Base-by-base conservation (phyloP, 805 yeast genomes). In the Pichia gijzeniarum region DNA sequence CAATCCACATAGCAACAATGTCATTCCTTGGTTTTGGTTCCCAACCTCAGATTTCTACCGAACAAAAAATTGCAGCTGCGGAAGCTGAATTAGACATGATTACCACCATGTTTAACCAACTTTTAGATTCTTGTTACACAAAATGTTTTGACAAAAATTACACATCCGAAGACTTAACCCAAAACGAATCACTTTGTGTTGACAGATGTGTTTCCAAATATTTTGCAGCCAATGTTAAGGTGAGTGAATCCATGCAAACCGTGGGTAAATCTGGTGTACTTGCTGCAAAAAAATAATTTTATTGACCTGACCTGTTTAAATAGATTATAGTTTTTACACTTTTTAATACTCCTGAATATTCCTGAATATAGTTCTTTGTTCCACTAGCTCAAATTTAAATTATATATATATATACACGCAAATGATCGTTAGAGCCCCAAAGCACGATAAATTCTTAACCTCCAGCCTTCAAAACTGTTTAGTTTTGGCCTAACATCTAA, bases 61-160 rank as follows among this genome's bases (percentile, higher is more conserved):
- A 82, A 53, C 89, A 83, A 64, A 85, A 85, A 65, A 73, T 85
- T 50, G 75, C 76, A 59, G 95, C 95, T 54, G 99, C 99, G 43
- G 98, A 91, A 70, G 86, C 96, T 47, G 99, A 91, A 68, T 76
- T 91, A 55, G 99, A 91, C 66, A 84, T 93, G 81, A 96, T 91
- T 57, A 90, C 97, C 34, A 96, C 93, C 57, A 89, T 91, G 97
- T 91, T 91, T 79, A 91, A 91, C 78, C 77, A 61, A 59, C 73
- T 90, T 59, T 95, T 89, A 20, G 90, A 83, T 59, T 83, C 87
- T 56, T 90, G 98, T 65, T 93, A 90, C 67, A 66, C 70, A 55
- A 90, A 90, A 70, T 90, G 98, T 71, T 84, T 89, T 62, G 74
- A 64, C 60, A 71, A 70, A 52, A 57, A 70, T 43, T 90, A 89